Evolutionary conservation across 192 early-diverging fungal genomes (phyloP).

Genomic region (Phlyctochytrium bullatum): DNA sequence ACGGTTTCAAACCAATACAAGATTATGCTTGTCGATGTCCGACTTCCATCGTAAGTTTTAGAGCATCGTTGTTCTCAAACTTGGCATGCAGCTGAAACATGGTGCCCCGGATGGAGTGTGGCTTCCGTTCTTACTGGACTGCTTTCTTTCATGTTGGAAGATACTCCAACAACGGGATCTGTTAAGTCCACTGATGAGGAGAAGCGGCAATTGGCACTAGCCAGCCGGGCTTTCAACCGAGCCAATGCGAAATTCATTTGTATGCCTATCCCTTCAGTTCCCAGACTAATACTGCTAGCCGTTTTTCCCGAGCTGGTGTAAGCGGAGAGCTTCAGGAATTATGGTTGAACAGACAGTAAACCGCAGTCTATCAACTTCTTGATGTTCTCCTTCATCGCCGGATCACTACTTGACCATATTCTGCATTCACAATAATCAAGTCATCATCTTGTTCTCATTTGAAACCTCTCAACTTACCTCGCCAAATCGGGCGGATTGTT

Average conservation of each 20-base stretch:
- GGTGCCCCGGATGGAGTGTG: constrained; percentile 99
- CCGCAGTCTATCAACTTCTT: constrained; percentile 26
- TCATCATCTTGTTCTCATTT: neutral
- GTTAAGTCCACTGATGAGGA: constrained; percentile 78
- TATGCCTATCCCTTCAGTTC: neutral
- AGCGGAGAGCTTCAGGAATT: neutral
- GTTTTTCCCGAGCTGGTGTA: neutral
- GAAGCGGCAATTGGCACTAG: constrained; percentile 71
- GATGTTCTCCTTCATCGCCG: constrained; percentile 19
- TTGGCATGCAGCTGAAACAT: constrained; percentile 47
- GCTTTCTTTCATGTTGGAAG: constrained; percentile 91
- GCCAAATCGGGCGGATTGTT: constrained; percentile 21
- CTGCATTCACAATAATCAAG: neutral
- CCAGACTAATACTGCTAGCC: no score
- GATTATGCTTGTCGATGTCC: constrained; percentile 95
- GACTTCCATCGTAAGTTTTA: constrained; percentile 69
- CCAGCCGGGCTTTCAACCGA: constrained; percentile 79
- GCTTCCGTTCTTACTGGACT: constrained; percentile 91
- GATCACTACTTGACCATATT: neutral
- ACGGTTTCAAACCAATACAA: constrained; percentile 85
- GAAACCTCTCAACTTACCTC: no score
- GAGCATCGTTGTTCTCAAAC: neutral
- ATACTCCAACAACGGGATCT: constrained; percentile 84
- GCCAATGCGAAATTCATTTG: constrained; percentile 64
- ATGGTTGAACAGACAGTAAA: constrained; percentile 20